Evolutionary conservation across 257 asterid species (phyloP), one percentile per base, ranked within the genome.

Genomic region (Jasminum sambac): DNA sequence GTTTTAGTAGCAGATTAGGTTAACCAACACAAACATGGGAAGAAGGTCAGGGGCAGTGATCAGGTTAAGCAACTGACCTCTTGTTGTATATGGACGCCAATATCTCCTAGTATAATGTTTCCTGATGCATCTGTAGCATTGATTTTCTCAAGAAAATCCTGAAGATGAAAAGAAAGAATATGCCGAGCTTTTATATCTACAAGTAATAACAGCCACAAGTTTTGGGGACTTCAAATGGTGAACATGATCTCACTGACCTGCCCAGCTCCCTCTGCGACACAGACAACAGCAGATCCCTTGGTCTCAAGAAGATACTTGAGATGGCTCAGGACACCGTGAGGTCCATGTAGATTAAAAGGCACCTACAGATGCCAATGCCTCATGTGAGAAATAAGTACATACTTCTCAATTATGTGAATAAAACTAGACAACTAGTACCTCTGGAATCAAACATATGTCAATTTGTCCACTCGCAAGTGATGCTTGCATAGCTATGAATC

Each of bases 231-330:
- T 37, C 39, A 72, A 42, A 64, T 58, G 37, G 30, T 48, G 64
- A 78, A 64, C 42, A 48, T 37, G 52, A 37, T n/a, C 14, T 46
- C 19, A 67, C 84, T 82, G 64, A 89, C 98, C 92, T 91, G 96
- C 42, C 97, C 98, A 76, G 96, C 97, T 77, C 98, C 98, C 82
- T 94, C 98, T 17, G 98, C 98, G 73, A 83, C 92, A 83, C 98
- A 94, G 69, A 94, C 81, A 36, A 94, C 98, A 9, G 98, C 98
- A 67, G 96, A 94, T 73, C 97, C 97, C 84, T 91, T 91, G 26
- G 89, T 85, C 74, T 88, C 95, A 5, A 91, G 88, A 59, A 94
- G 89, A 82, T 94, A 86, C 81, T 86, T 87, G 55, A 91, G 84
- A 81, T 94, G 97, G 57, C 73, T 80, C 78, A 94, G 73, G 34